Evolutionary conservation across 352 stramenopile species (phyloP).

Genomic region (Globisporangium carolinianum): DNA sequence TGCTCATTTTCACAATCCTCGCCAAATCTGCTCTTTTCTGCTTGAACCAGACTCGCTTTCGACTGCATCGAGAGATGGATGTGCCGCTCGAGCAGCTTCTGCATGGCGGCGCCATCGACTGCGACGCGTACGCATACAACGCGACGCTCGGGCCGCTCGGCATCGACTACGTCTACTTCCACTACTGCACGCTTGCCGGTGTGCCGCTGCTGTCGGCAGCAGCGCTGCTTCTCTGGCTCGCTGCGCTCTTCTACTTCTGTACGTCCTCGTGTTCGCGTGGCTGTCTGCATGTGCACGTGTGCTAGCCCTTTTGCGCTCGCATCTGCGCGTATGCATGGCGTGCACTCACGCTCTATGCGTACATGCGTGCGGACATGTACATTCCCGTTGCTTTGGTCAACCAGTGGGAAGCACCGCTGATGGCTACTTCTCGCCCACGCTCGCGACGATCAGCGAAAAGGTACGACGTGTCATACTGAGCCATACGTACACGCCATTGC

Average conservation of each 20-base stretch:
- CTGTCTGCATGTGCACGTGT: background rate
- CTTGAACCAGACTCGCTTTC: background rate
- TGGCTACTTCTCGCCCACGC: slow-evolving; percentile 95
- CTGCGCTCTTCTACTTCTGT: slow-evolving; percentile 80
- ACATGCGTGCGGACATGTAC: slow-evolving; percentile 3
- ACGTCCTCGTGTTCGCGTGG: slow-evolving; percentile 13
- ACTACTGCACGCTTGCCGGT: slow-evolving; percentile 57
- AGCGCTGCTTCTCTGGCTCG: slow-evolving; percentile 61
- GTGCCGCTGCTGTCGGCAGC: slow-evolving; percentile 41
- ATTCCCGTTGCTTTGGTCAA: slow-evolving; percentile 21
- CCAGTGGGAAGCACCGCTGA: slow-evolving; percentile 93
- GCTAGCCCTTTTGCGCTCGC: background rate
- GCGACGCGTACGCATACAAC: slow-evolving; percentile 57
- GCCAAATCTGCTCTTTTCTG: no score
- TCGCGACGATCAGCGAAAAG: slow-evolving; percentile 94
- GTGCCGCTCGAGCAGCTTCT: no score
- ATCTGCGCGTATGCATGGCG: background rate
- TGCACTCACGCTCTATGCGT: background rate
- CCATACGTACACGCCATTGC: no score
- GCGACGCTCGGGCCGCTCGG: slow-evolving; percentile 51
- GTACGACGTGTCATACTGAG: slow-evolving; percentile 13
- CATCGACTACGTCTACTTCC: slow-evolving; percentile 45
- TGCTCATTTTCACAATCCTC: no score
- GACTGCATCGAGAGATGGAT: slow-evolving; percentile 4
- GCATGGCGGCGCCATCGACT: slow-evolving; percentile 60